phyloP scores from a whole-genome alignment of 345 rosid species.

The Dovyalis caffra region DNA sequence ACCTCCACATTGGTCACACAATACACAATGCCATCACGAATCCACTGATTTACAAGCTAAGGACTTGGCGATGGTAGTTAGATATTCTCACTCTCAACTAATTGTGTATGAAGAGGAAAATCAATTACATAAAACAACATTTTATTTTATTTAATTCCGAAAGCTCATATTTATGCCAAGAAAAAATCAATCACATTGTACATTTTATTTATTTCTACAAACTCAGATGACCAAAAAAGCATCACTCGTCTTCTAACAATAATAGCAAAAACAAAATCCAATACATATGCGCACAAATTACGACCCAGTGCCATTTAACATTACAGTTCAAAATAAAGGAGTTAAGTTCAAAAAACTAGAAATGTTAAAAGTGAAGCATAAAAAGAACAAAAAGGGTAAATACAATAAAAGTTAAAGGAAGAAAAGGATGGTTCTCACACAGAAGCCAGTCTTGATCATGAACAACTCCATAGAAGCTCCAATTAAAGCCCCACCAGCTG shows the following conservation, averaged over 20 bases:
- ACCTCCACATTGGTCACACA: not conserved
- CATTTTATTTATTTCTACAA: not conserved
- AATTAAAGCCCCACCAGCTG: conserved; percentile 60
- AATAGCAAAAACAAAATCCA: not conserved
- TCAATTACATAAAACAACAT: not conserved
- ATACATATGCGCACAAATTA: not conserved
- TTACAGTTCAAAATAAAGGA: not conserved
- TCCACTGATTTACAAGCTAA: not conserved
- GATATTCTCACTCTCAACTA: not conserved
- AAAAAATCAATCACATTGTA: too few species aligned
- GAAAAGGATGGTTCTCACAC: conserved; percentile 54
- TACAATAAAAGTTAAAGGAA: not conserved
- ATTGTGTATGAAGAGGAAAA: not conserved
- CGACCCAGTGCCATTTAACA: not conserved
- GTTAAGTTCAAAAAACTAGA: not conserved
- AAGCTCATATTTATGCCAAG: not conserved
- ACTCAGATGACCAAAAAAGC: not conserved
- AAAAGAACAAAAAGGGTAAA: not conserved
- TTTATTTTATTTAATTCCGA: not conserved
- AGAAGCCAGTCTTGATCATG: conserved; percentile 96
- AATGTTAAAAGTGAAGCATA: not conserved
- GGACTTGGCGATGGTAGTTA: not conserved
- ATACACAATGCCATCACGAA: not conserved
- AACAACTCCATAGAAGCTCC: conserved; percentile 91
- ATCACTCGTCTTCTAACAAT: not conserved